phyloP scores from a whole-genome alignment of 352 stramenopile genomes.

The Vaucheria bursata region DNA sequence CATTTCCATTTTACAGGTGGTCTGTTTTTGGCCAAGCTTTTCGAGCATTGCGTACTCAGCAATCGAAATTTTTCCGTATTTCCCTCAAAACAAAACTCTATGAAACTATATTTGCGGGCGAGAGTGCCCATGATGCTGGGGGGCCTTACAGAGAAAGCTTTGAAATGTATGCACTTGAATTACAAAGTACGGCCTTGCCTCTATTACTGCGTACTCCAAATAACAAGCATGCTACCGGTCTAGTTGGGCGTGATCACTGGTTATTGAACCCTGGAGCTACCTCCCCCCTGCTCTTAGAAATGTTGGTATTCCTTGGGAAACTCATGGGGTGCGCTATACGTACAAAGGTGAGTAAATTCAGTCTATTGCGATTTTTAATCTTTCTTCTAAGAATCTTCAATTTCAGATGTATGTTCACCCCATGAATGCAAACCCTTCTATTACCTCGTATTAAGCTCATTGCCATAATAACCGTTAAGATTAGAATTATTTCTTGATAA shows the following conservation, averaged over 20 bases:
- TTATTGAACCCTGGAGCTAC: slow-evolving; percentile 68
- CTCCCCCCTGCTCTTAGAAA: slow-evolving; percentile 49
- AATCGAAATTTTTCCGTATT: slow-evolving; percentile 52
- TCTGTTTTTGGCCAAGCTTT: slow-evolving; percentile 40
- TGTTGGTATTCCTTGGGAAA: slow-evolving; percentile 82
- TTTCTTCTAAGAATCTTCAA: no score
- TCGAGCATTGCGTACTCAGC: slow-evolving; percentile 38
- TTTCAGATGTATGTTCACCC: no score
- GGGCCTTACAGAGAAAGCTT: slow-evolving; percentile 73
- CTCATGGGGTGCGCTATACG: slow-evolving; percentile 73
- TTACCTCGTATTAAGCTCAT: no score
- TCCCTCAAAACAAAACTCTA: slow-evolving; percentile 69
- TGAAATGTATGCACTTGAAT: slow-evolving; percentile 61
- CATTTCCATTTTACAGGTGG: no score
- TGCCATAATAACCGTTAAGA: no score
- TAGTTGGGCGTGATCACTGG: slow-evolving; percentile 70
- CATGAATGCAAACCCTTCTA: no score
- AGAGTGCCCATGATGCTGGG: slow-evolving; percentile 69
- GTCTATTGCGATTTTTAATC: no score
- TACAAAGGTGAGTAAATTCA: not conserved
- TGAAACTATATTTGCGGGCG: slow-evolving; percentile 67
- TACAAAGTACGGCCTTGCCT: slow-evolving; percentile 66
- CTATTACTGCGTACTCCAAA: slow-evolving; percentile 77
- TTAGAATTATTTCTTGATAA: no score
- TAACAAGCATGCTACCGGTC: slow-evolving; percentile 70